Evolutionary conservation across 106 monocot species (phyloP).

Genomic region (Platanthera guangdongensis): DNA sequence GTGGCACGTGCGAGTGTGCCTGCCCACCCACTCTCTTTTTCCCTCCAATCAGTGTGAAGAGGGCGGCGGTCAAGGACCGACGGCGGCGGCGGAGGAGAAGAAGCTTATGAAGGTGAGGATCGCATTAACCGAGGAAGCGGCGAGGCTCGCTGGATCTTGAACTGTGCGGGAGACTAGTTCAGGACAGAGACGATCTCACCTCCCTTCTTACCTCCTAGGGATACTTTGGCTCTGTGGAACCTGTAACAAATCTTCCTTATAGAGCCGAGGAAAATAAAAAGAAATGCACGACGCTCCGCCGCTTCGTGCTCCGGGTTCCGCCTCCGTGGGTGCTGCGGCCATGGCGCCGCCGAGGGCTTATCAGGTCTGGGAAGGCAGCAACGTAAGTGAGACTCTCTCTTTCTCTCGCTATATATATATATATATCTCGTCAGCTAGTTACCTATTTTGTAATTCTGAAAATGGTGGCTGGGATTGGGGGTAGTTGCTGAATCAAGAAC

Average conservation of each 20-base stretch:
- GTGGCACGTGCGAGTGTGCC: not conserved
- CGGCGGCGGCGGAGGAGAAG: not conserved
- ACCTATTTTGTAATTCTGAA: not conserved
- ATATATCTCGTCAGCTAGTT: not conserved
- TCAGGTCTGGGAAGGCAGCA: slow-evolving; percentile 68
- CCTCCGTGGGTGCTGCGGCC: not conserved
- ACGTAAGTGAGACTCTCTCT: slow-evolving; percentile 33
- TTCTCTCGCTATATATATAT: not conserved
- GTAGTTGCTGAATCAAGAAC: not conserved
- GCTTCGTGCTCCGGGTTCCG: slow-evolving; percentile 12
- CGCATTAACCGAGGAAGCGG: not conserved
- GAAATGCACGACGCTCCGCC: slow-evolving; percentile 28
- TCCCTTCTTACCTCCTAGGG: not conserved
- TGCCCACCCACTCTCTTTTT: not conserved
- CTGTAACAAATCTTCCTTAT: not conserved
- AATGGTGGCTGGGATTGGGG: not conserved
- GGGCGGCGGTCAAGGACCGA: not conserved
- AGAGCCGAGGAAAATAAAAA: not conserved
- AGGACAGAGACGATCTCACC: not conserved
- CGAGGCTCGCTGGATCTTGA: not conserved
- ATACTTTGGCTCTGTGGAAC: not conserved
- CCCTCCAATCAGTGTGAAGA: not conserved
- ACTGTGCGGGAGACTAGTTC: too few relatives aligned
- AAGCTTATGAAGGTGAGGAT: not conserved
- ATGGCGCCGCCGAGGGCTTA: slow-evolving; percentile 40